Base-by-base conservation (phyloP, 2,329 filamentous ascomycete genomes). In the Tolypocladium capitatum region DNA sequence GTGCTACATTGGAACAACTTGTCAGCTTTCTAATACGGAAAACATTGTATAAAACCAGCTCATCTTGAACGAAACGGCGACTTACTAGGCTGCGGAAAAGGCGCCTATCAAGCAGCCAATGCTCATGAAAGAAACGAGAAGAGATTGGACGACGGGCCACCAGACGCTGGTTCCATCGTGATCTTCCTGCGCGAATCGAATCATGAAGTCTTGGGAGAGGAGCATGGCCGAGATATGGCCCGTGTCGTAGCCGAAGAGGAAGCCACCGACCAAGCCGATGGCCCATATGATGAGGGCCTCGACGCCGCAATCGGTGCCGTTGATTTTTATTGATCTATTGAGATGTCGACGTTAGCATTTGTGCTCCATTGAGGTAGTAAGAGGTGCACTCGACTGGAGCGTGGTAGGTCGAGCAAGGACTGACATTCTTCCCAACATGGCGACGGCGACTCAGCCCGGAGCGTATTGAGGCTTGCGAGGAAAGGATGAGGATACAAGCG, bases 201-300 rank as follows among this genome's bases (percentile, higher is more conserved):
- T 46, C 28, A 69, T 67, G 58, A 78, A 81, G 60, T 81, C 75
- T 10, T 59, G 49, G 57, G 75, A 75, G 18, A 72, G 60, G 10
- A 74, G 61, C 57, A 75, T 69, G 36, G 64, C 66, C 7, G 74
- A 76, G 46, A 80, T 78, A 56, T 79, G 75, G 53, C 76, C 78
- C 10, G 76, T 81, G 53, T 81, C 78, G 54, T 80, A 81, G 43
- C 78, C 79, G 59, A 80, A 81, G 51, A 82, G 70, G 60, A 79
- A 78, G 43, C 76, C 78, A 51, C 78, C 78, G 36, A 81, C 71
- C 41, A 72, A 75, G 40, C 76, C 77, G 38, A 73, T 66, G 32
- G 71, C 62, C 41, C 74, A 75, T 28, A 80, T 55, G 28, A 71
- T 46, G 49, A 71, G 52, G 24, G 68, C 53, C 51, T 70, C 67